phyloP scores from a whole-genome alignment of 495 filamentous ascomycete species.

The Aspergillus hancockii region DNA sequence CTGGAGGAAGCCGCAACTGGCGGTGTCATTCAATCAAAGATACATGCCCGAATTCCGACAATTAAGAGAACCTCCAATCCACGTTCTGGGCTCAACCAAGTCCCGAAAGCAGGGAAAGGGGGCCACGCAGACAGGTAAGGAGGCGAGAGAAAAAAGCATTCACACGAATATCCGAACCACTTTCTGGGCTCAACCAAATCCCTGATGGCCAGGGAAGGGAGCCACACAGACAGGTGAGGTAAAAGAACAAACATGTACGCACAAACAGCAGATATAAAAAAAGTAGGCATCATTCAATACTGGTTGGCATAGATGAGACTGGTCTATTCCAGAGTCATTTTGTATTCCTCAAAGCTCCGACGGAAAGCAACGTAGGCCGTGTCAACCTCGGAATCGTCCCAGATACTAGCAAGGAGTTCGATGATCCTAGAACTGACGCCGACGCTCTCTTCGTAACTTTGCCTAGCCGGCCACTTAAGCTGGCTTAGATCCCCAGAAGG shows the following conservation, averaged over 20 bases:
- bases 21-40: background rate
- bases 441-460: slow-evolving; percentile 18
- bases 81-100: slow-evolving; percentile 3
- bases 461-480: slow-evolving; percentile 23
- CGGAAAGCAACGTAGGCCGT: slow-evolving; percentile 13
- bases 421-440: slow-evolving; percentile 12
- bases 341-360: slow-evolving; percentile 20
- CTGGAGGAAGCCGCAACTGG: slow-evolving; percentile 7
- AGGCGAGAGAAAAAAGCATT: too few relatives aligned
- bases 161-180: background rate
- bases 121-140: background rate
- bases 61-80: background rate
- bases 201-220: background rate
- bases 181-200: slow-evolving; percentile 6
- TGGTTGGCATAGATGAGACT: background rate
- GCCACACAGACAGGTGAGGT: slow-evolving; percentile 1
- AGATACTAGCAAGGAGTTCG: slow-evolving; percentile 15
- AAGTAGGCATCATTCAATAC: background rate
- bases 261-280: background rate
- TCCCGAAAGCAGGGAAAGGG: background rate
- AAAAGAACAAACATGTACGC: background rate
- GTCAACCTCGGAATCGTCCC: slow-evolving; percentile 21
- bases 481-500: slow-evolving; percentile 28
- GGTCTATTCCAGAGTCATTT: slow-evolving; percentile 3
- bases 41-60: background rate